Evolutionary conservation across 805 yeast genomes (phyloP).

Genomic region (Ogataea salicorniae): DNA sequence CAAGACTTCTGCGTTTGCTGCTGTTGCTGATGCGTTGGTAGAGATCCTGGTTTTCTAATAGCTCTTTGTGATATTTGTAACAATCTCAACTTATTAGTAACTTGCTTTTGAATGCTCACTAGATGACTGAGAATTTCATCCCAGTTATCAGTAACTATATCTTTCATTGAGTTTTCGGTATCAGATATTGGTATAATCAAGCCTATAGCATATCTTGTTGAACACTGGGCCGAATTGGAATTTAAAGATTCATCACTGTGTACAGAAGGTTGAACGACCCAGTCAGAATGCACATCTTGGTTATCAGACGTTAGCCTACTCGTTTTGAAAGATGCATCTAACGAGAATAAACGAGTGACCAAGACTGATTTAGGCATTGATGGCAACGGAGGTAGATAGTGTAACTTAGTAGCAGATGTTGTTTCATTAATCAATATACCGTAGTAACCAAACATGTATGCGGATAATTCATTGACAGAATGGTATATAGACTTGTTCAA

Average conservation of each 20-base stretch:
- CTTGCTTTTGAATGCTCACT: slow-evolving; percentile 34
- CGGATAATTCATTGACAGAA: slow-evolving; percentile 39
- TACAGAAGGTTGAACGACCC: slow-evolving; percentile 42
- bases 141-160: slow-evolving; percentile 46
- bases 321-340: slow-evolving; percentile 22
- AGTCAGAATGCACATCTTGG: slow-evolving; percentile 17
- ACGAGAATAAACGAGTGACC: slow-evolving; percentile 40
- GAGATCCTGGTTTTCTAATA: slow-evolving; percentile 3
- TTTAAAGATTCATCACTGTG: slow-evolving; percentile 24
- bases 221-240: slow-evolving; percentile 3
- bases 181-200: slow-evolving; percentile 41
- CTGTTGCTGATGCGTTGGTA: neutral
- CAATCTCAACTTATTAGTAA: slow-evolving; percentile 33
- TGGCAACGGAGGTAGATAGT: slow-evolving; percentile 39
- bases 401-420: slow-evolving; percentile 41
- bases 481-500: slow-evolving; percentile 34
- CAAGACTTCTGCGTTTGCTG: neutral
- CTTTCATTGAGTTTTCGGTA: slow-evolving; percentile 25
- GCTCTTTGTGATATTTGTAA: slow-evolving; percentile 6
- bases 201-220: slow-evolving; percentile 42
- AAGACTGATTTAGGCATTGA: slow-evolving; percentile 36
- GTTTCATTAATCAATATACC: slow-evolving; percentile 48
- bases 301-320: slow-evolving; percentile 2
- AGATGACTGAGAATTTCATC: slow-evolving; percentile 38
- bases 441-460: slow-evolving; percentile 50